phyloP scores from a whole-genome alignment of 2,329 filamentous ascomycete species.

The Ophiostoma triangulosporum region DNA sequence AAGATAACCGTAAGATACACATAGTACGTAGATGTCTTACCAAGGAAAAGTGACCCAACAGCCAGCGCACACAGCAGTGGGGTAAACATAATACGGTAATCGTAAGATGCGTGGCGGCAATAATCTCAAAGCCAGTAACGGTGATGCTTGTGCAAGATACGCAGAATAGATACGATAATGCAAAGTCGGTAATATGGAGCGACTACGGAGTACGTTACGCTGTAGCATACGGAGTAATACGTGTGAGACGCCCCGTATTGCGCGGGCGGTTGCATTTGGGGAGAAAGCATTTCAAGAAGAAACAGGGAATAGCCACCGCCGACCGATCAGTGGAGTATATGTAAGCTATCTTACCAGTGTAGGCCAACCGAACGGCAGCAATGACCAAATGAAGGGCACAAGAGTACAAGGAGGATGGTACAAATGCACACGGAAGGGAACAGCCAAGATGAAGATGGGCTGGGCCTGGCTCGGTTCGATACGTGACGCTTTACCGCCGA shows the following conservation, averaged over 20 bases:
- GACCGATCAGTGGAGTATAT: conserved; percentile 1
- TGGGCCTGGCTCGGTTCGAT: neutral
- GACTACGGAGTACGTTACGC: too few relatives aligned
- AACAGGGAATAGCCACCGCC: conserved; percentile 4
- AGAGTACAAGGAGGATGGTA: neutral
- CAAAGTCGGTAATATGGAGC: too few relatives aligned
- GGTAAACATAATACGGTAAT: neutral
- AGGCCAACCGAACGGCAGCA: neutral
- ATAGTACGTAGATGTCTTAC: too few relatives aligned
- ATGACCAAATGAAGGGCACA: neutral
- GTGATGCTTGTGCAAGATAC: neutral
- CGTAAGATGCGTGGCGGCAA: neutral
- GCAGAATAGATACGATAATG: too few relatives aligned
- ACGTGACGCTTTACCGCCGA: neutral
- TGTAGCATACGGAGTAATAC: neutral
- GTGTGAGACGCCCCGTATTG: neutral
- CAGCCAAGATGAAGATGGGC: neutral
- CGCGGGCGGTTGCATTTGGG: neutral
- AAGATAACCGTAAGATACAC: neutral
- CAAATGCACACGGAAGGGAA: neutral
- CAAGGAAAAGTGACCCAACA: neutral
- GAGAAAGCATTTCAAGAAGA: neutral
- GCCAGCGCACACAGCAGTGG: neutral
- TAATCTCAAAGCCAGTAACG: neutral
- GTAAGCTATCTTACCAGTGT: too few relatives aligned